phyloP scores from a whole-genome alignment of 2,329 filamentous ascomycete genomes.

The Cyphellophora europaea region DNA sequence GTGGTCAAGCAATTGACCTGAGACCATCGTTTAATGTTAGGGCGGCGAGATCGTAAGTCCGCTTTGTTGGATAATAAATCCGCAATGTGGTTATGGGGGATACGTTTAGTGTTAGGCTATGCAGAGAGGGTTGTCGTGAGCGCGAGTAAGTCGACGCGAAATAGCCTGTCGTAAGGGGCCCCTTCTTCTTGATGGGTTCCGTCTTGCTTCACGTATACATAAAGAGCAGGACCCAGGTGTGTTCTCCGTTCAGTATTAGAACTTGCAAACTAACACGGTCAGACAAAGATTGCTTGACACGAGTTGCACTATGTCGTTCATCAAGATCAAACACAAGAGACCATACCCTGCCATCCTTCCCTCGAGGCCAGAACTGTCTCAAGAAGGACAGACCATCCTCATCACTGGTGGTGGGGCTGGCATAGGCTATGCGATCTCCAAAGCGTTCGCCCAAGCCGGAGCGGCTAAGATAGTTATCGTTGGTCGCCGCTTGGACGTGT shows the following conservation, averaged over 20 bases:
- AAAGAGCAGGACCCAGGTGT: too few species aligned
- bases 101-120: too few species aligned
- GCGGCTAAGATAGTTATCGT: slow-evolving; percentile 43
- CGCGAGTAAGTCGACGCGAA: too few species aligned
- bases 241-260: not conserved
- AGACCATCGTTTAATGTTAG: too few species aligned
- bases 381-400: slow-evolving; percentile 15
- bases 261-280: not conserved
- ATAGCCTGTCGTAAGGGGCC: too few species aligned
- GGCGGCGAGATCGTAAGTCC: too few species aligned
- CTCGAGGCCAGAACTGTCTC: slow-evolving; percentile 16
- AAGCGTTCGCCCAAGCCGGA: slow-evolving; percentile 33
- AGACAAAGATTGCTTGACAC: not conserved
- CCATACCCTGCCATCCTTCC: slow-evolving; percentile 24
- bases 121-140: too few species aligned
- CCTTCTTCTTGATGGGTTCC: too few species aligned
- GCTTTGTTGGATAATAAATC: too few species aligned
- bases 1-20: too few species aligned
- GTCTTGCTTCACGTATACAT: too few species aligned
- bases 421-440: slow-evolving; percentile 20
- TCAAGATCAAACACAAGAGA: slow-evolving; percentile 16
- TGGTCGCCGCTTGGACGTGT: slow-evolving; percentile 31
- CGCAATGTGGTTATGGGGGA: too few species aligned
- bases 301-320: not conserved
- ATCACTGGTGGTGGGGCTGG: slow-evolving; percentile 20